Base-by-base conservation (phyloP, 371 early-diverging fungal genomes). In the Lichtheimia ornata region DNA sequence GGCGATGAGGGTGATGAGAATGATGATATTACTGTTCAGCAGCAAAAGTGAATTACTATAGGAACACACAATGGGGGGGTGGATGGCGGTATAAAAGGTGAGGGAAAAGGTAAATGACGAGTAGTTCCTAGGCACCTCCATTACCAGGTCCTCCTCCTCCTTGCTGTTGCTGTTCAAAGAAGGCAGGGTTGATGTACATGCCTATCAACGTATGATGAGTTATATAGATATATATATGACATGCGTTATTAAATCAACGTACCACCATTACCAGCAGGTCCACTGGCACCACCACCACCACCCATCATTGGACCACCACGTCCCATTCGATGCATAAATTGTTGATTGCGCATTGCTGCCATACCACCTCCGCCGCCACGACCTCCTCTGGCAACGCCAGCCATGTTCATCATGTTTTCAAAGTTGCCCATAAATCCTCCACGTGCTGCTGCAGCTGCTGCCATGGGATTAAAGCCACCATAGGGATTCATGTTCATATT, bases 151-250 rank as follows among this genome's bases (percentile, higher is more conserved):
- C 51, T 35, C 22, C 22, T 22, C 59, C 59, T 56, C 58, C 41
- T 51, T 65, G 61, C 41, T 68, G 63, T 45, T 76, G 72, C 35
- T 74, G 73, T 28, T 80, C 81, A 58, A 81, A 81, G 56, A 81
- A 81, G 41, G 81, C 81, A 11, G 81, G 81, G 65, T 81, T 81
- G 61, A 81, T 70, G 53, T 81, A 77, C 70, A 77, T 75, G 50
- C 77, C 77, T 54, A 53, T 11, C 58, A 45, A 11, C 43, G 44
- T 18, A n/a, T n/a, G 17, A 50, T 41, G 5, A 58, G 40, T 42
- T 11, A 28, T 15, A 22, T 18, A 22, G n/a, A n/a, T n/a, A n/a
- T n/a, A n/a, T n/a, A n/a, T n/a, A 6, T 2, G 11, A 12, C 6
- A 24, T 24, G 20, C 41, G 20, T 30, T 42, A 17, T 17, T 14